Evolutionary conservation across 1,139 yeast species (phyloP).

Genomic region (Sugiyamaella novakii): DNA sequence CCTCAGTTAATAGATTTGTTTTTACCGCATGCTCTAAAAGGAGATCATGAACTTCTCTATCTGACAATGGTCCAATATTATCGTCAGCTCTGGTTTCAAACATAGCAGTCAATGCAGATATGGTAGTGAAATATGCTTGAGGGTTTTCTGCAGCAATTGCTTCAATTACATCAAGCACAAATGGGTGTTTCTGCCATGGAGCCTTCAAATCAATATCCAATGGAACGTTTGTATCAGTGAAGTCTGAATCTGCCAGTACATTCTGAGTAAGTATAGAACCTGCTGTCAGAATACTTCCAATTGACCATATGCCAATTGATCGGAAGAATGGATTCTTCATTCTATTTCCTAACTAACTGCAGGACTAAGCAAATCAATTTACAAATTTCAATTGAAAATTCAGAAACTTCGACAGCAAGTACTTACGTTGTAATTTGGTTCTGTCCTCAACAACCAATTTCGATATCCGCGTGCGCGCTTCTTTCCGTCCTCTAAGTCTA

Average conservation of each 20-base stretch:
- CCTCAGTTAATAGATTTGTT: slow-evolving; percentile 28
- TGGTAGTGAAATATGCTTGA: slow-evolving; percentile 52
- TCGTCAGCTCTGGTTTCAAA: slow-evolving; percentile 31
- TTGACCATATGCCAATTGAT: background rate
- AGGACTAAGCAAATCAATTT: too few relatives aligned
- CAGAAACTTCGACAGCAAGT: too few relatives aligned
- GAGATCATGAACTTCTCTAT: slow-evolving; percentile 45
- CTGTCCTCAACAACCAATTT: too few relatives aligned
- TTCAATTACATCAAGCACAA: slow-evolving; percentile 53
- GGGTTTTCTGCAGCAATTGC: slow-evolving; percentile 54
- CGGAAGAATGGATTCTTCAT: background rate
- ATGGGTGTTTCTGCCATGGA: slow-evolving; percentile 47
- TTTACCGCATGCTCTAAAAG: slow-evolving; percentile 43
- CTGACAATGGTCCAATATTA: slow-evolving; percentile 37
- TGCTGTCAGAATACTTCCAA: background rate
- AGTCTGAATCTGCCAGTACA: background rate
- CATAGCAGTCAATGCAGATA: slow-evolving; percentile 45
- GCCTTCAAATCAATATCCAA: slow-evolving; percentile 33
- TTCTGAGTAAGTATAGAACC: too few relatives aligned
- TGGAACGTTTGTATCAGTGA: slow-evolving; percentile 4
- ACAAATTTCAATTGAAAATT: slow-evolving; percentile 4
- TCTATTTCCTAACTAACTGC: too few relatives aligned
- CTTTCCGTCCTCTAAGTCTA: too few relatives aligned
- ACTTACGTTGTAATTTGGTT: too few relatives aligned
- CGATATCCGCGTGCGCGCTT: too few relatives aligned